Percentiles rank a stretch among this genome's conserved stretches.
phyloP scores from a whole-genome alignment of 208 protist genomes.

The Crithidia thermophila region DNA sequence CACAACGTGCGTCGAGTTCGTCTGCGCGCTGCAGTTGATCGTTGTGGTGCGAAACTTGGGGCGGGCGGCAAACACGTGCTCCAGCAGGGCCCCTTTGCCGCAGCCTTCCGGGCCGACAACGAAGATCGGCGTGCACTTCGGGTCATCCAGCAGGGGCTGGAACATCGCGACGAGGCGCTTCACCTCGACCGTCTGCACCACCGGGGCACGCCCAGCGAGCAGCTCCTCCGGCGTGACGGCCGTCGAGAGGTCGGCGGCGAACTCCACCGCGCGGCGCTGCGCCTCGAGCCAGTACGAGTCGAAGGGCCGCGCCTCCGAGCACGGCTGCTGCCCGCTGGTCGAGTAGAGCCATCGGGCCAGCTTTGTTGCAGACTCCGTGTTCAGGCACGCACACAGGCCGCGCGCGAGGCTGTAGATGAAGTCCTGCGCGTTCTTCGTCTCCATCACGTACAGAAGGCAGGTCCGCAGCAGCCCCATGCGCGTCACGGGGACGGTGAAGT shows the following conservation, averaged over 20 bases:
- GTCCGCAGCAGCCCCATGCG: slow-evolving; percentile 92
- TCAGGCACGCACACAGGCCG: slow-evolving; percentile 59
- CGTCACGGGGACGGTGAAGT: slow-evolving; percentile 88
- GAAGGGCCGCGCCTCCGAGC: slow-evolving; percentile 78
- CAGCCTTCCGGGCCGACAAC: slow-evolving; percentile 97
- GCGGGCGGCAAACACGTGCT: slow-evolving; percentile 66
- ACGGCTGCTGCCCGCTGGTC: slow-evolving; percentile 71
- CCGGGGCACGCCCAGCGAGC: slow-evolving; percentile 44
- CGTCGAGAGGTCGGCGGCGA: slow-evolving; percentile 54
- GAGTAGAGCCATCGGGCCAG: slow-evolving; percentile 89
- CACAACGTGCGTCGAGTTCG: slow-evolving; percentile 91
- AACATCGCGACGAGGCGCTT: slow-evolving; percentile 87
- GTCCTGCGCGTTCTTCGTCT: slow-evolving; percentile 60
- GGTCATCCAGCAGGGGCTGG: slow-evolving; percentile 79
- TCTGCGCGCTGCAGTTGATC: slow-evolving; percentile 97
- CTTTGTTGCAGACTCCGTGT: slow-evolving; percentile 48
- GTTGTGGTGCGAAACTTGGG: slow-evolving; percentile 65
- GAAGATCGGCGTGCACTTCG: slow-evolving; percentile 89
- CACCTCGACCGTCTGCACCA: slow-evolving; percentile 94
- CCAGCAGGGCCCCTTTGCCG: slow-evolving; percentile 94
- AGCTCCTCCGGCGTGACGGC: slow-evolving; percentile 62
- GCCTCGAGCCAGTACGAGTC: slow-evolving; percentile 84
- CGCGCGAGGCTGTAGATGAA: slow-evolving; percentile 77
- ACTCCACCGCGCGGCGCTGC: slow-evolving; percentile 61
- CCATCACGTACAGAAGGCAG: slow-evolving; percentile 68